Evolutionary conservation across 1,139 yeast genomes (phyloP), one percentile per base, ranked within the genome.

Genomic region (Saccharomyces hybrid): DNA sequence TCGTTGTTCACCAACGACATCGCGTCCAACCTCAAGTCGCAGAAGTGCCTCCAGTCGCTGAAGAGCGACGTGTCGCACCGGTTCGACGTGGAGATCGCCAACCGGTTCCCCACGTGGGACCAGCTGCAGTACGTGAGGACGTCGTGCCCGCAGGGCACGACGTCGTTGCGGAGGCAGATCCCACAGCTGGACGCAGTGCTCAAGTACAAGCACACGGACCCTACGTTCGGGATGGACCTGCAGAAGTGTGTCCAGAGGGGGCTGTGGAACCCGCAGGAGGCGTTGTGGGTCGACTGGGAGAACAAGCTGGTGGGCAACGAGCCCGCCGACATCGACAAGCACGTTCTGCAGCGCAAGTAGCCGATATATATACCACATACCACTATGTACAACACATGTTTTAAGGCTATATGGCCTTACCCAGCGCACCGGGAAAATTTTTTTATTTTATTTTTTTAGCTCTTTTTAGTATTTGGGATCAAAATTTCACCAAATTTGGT

Each of bases 261-360:
- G 2, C 29, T 53, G 24, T 66, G 70, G 70, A 60, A 60, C 48
- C 53, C 59, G 7, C 38, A 55, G 26, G 50, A 58, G 4, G 53
- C 67, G 7, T 52, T 66, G 31, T 66, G 68, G 68, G 64, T 66
- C 7, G 70, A 66, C 52, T 66, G 70, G 70, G 70, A 66, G 56
- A 61, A 57, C 44, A 59, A 59, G 51, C 51, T 49, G 26, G 51
- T 64, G 57, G 68, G 68, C 0, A 59, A 57, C 32, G 59, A 60
- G 32, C 49, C 52, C 16, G 48, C 51, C 47, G 55, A 60, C 31
- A 52, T 58, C 47, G 44, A 51, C 32, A 29, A 53, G 28, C 47
- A 54, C 11, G 11, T 38, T 12, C 19, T 38, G 12, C 44, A 38
- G n/a, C 24, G 44, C 44, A 38, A 38, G 24, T 38, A 38, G n/a